These are phyloP conservation scores for Anthracocystis walkeri DNA, from an alignment of 1,284 basidiomycete genomes.

Conservation along the genomic window DNA sequence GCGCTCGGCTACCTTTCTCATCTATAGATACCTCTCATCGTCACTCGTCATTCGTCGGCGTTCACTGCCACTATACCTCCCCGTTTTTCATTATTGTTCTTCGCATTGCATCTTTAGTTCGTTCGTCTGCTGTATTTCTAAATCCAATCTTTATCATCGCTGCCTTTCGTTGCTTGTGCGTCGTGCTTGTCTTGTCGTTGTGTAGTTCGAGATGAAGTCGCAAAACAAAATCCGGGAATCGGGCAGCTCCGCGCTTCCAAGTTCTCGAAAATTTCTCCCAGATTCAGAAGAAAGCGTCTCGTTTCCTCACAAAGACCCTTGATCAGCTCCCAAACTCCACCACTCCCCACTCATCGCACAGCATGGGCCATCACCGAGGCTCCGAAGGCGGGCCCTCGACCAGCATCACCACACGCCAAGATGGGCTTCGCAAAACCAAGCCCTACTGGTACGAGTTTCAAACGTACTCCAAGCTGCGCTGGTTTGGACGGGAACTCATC, in stretches of 20 bases:
- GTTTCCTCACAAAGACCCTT: slow-evolving; percentile 8
- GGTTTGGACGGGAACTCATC: slow-evolving; percentile 82
- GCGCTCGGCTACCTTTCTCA: not conserved
- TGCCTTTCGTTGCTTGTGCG: no score
- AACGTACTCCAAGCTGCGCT: slow-evolving; percentile 91
- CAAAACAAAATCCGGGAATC: slow-evolving; percentile 18
- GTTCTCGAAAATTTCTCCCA: not conserved
- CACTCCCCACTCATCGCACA: slow-evolving; percentile 7
- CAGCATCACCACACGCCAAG: slow-evolving; percentile 13
- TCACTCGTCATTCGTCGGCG: not conserved
- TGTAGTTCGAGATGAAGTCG: not conserved
- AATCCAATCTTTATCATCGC: not conserved
- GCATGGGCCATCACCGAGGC: slow-evolving; percentile 23
- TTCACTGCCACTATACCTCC: slow-evolving; percentile 9
- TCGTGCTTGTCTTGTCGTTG: not conserved
- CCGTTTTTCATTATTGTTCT: not conserved
- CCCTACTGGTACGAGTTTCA: slow-evolving; percentile 67
- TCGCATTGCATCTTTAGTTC: slow-evolving; percentile 15
- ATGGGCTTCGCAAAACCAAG: slow-evolving; percentile 45
- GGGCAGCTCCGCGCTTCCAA: not conserved
- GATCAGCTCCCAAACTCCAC: not conserved
- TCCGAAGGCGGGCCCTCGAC: slow-evolving; percentile 13
- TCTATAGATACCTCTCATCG: not conserved
- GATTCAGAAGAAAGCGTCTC: not conserved
- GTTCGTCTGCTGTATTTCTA: slow-evolving; percentile 39